Base-by-base conservation (phyloP, 768 basidiomycete species). In the Tylopilus vinaceipallidus region DNA sequence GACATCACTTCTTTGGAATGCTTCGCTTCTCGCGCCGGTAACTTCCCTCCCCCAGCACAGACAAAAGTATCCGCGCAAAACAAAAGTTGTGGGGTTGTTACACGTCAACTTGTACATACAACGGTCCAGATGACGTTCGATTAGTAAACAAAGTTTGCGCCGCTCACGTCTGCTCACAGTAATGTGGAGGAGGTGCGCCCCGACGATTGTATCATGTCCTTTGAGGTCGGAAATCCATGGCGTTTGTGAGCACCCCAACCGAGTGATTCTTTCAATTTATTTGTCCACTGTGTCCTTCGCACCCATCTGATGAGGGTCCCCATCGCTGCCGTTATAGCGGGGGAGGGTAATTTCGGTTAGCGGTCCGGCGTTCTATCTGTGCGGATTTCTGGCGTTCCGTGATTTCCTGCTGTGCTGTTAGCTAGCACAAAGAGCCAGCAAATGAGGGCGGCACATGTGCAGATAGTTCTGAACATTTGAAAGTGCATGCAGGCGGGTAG, bases 171-270 rank as follows among this genome's bases (percentile, higher is more conserved):
- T 77, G 95, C 93, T 44, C 91, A n/a, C 92, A 65, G 42, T 97
- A 60, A 97, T 93, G 72, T 95, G 95, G 86, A 97, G 93, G 70
- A 95, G 94, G 53, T 95, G 95, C 0, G 95, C 81, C 66, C 95
- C 91, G 66, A 95, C 22, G 23, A 30, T n/a, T n/a, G n/a, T n/a
- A n/a, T n/a, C n/a, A n/a, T 34, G 34, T 88, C 82, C 72, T 97
- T 97, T 55, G 91, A 95, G 86, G 65, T 97, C 94, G 52, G 92
- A 95, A 19, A 88, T 87, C 72, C 95, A 95, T 46, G 91, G 89
- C 3, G 94, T 97, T 48, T 45, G 52, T 45, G 37, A 40, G 38
- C 11, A 7, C 29, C 33, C 8, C 12, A 14, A 42, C 19, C 39
- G 45, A 52, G 51, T 49, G 49, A 39, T 32, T 41, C 44, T 48